Percentiles rank a stretch among this genome's conserved stretches.
These are phyloP conservation scores for Begonia loranthoides DNA, from an alignment of 306 rosid species.

Conservation along the genomic window DNA sequence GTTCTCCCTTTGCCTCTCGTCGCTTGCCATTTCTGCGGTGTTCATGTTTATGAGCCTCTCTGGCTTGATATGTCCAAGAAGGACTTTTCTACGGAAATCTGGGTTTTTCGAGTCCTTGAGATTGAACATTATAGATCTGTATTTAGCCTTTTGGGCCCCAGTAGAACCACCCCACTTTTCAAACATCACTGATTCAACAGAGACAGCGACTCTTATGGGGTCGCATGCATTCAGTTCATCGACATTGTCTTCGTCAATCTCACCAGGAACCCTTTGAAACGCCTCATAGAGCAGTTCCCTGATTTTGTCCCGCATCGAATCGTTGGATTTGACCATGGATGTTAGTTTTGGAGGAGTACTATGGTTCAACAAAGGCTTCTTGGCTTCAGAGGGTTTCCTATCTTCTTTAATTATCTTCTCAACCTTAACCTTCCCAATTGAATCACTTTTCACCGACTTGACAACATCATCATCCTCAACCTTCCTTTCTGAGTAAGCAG, in stretches of 20 bases:
- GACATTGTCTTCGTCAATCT: constrained; percentile 45
- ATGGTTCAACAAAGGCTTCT: constrained; percentile 29
- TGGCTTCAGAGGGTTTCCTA: constrained; percentile 24
- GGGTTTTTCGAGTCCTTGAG: constrained; percentile 89
- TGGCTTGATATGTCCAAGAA: constrained; percentile 58
- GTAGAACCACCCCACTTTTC: constrained; percentile 91
- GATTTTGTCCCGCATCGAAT: constrained; percentile 52
- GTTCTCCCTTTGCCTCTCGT: constrained; percentile 58
- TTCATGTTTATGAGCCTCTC: constrained; percentile 55
- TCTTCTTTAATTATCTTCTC: constrained; percentile 51
- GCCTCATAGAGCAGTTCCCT: constrained; percentile 72
- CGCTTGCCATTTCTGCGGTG: constrained; percentile 91
- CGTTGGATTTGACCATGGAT: constrained; percentile 62
- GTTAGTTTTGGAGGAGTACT: constrained; percentile 53
- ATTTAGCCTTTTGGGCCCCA: constrained; percentile 78
- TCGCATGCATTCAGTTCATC: constrained; percentile 51
- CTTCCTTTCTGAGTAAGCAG: constrained; percentile 17
- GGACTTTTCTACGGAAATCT: constrained; percentile 85
- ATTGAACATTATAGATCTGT: constrained; percentile 78
- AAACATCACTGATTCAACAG: constrained; percentile 70
- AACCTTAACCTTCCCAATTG: constrained; percentile 33
- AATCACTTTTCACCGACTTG: constrained; percentile 33
- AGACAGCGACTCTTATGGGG: constrained; percentile 82
- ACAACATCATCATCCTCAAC: constrained; percentile 20
- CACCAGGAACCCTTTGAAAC: constrained; percentile 49